A percentile compares a stretch with the other conserved stretches of the same genome.
phyloP scores from a whole-genome alignment of 306 rosid genomes.

The Luffa acutangula region DNA sequence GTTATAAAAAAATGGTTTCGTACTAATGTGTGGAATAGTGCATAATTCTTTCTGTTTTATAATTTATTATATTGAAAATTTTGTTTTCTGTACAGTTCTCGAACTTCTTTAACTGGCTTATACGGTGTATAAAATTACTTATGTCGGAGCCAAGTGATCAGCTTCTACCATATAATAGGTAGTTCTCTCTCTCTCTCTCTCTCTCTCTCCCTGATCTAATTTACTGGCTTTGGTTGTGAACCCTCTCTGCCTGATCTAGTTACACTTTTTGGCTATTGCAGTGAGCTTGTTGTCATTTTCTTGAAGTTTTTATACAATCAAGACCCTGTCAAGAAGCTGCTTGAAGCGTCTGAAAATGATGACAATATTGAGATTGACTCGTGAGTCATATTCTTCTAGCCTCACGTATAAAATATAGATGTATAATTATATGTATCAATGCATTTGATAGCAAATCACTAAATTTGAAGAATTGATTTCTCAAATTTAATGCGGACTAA shows the following conservation, averaged over 20 bases:
- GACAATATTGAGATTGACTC: constrained; percentile 53
- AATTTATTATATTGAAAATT: neutral
- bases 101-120: constrained; percentile 95
- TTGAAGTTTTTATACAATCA: constrained; percentile 81
- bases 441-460: neutral
- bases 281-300: constrained; percentile 87
- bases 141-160: constrained; percentile 95
- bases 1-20: neutral
- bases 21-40: neutral
- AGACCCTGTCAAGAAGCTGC: constrained; percentile 82
- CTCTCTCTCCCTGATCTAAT: neutral
- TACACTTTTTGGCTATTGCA: constrained; percentile 36
- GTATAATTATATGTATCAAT: neutral
- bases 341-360: constrained; percentile 62
- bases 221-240: constrained; percentile 51
- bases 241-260: constrained; percentile 5
- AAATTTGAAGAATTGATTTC: neutral
- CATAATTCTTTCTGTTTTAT: neutral
- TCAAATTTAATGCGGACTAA: neutral
- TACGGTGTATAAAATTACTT: constrained; percentile 76
- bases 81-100: constrained; percentile 53
- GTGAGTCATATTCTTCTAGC: constrained; percentile 35
- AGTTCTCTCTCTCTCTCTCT: constrained; percentile 7
- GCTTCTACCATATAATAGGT: constrained; percentile 83
- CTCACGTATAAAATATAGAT: neutral